Base-by-base conservation (phyloP, 805 yeast genomes). In the Ogataea nitratoaversa region DNA sequence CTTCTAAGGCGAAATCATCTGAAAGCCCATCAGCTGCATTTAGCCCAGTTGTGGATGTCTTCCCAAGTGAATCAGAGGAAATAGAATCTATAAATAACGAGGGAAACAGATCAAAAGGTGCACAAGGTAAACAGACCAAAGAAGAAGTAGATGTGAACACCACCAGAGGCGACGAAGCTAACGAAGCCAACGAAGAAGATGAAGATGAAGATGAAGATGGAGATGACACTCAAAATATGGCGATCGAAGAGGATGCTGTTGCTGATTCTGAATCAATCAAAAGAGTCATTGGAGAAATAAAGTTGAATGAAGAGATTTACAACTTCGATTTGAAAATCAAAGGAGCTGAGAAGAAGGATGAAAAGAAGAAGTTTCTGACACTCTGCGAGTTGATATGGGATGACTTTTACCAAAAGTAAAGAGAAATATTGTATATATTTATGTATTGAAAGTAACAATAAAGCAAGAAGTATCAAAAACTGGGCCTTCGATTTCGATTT, bases 241-340 rank as follows among this genome's bases (percentile, higher is more conserved):
- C 58, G 5, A 49, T 54, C 20, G 59, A 52, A 34, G 55, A 56
- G 8, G 54, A 49, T 18, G 56, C 54, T 5, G 41, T 28, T 27
- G 31, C 47, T 29, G 24, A 22, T 4, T 23, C 29, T 14, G 12
- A 27, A 9, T 27, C 29, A 5, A 27, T 13, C 6, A 16, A n/a
- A 8, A 29, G 8, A 4, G 30, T 52, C 5, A 37, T 34, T 3
- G 60, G 62, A 4, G 44, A 49, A n/a, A 19, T 57, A 17, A 32
- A 42, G 24, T 20, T 57, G 17, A 52, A 51, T 14, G 18, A 42
- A 5, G 50, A 49, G 24, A 42, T 46, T 8, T 58, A 50, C 42
- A 40, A 41, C 25, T 52, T 47, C 36, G 41, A 47, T 32, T 36
- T 42, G 7, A 43, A 44, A 8, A 39, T 53, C 19, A 43, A 46